Evolutionary conservation across 2,329 filamentous ascomycete genomes (phyloP).

Genomic region (Orbilia brochopaga): DNA sequence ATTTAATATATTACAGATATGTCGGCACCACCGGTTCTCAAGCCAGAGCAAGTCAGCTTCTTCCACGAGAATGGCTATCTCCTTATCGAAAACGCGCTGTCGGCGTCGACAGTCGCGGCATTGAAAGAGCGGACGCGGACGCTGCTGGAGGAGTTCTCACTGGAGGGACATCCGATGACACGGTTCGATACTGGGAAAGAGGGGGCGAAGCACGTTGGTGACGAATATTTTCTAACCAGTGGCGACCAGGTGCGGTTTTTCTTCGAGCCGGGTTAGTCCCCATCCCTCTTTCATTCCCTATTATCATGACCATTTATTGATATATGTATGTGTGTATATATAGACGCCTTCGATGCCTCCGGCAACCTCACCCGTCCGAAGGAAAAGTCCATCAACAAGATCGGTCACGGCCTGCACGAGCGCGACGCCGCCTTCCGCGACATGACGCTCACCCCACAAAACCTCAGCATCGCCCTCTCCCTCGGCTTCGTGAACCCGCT

Average conservation of each 20-base stretch:
- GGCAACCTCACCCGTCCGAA: slow-evolving; percentile 78
- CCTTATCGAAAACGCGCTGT: slow-evolving; percentile 78
- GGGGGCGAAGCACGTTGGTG: slow-evolving; percentile 74
- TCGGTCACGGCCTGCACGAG: slow-evolving; percentile 77
- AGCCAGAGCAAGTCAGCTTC: slow-evolving; percentile 70
- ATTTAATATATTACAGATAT: too few species aligned
- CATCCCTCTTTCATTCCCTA: neutral
- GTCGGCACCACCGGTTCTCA: slow-evolving; percentile 65
- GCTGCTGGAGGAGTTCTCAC: slow-evolving; percentile 75
- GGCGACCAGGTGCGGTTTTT: slow-evolving; percentile 96
- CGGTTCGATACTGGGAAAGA: slow-evolving; percentile 86
- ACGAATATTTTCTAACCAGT: slow-evolving; percentile 88
- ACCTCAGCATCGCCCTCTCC: slow-evolving; percentile 70
- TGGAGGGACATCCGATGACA: slow-evolving; percentile 88
- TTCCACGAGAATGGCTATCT: slow-evolving; percentile 90
- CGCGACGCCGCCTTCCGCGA: slow-evolving; percentile 71
- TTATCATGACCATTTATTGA: slow-evolving; percentile 1
- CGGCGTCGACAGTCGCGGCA: slow-evolving; percentile 67
- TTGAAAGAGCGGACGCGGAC: slow-evolving; percentile 76
- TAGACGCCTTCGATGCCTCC: slow-evolving; percentile 74
- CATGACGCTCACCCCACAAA: slow-evolving; percentile 63
- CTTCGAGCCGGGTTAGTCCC: slow-evolving; percentile 74
- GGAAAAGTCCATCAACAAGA: slow-evolving; percentile 84
- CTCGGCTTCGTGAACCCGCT: slow-evolving; percentile 78
- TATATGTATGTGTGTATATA: neutral